Evolutionary conservation across 192 early-diverging fungal genomes (phyloP).

Genomic region (Ambispora gerdemannii): DNA sequence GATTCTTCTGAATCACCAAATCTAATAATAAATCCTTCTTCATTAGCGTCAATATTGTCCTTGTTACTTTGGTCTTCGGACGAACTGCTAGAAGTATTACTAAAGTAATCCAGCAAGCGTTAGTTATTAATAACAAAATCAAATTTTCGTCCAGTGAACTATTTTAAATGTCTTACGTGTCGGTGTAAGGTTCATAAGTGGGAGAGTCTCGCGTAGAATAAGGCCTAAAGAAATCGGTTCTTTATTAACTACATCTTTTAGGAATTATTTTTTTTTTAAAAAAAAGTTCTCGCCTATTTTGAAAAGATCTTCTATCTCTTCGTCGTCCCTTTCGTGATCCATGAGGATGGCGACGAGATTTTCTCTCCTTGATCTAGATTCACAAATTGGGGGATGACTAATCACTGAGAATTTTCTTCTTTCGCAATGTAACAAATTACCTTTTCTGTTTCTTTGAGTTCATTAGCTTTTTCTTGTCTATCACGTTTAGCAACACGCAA

Average conservation of each 20-base stretch:
- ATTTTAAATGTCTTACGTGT: slow-evolving; percentile 15
- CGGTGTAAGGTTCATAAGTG: slow-evolving; percentile 39
- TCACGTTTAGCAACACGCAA: slow-evolving; percentile 42
- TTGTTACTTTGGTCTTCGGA: slow-evolving; percentile 30
- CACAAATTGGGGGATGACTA: neutral
- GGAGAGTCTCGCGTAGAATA: slow-evolving; percentile 33
- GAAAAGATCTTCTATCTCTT: slow-evolving; percentile 4
- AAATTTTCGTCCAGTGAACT: neutral
- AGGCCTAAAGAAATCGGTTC: neutral
- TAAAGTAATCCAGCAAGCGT: slow-evolving; percentile 16
- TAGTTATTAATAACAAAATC: no score
- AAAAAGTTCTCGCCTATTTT: neutral
- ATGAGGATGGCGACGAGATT: slow-evolving; percentile 11
- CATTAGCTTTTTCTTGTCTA: slow-evolving; percentile 35
- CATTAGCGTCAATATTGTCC: slow-evolving; percentile 3
- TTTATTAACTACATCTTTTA: no score
- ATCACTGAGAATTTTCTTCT: neutral
- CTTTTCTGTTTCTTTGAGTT: slow-evolving; percentile 32
- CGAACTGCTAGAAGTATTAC: slow-evolving; percentile 18
- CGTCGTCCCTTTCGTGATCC: slow-evolving; percentile 5
- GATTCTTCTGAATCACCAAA: slow-evolving; percentile 30
- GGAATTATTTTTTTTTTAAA: no score
- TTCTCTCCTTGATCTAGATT: neutral
- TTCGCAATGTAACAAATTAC: slow-evolving; percentile 21
- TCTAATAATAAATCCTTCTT: slow-evolving; percentile 36